These are phyloP conservation scores for Xeromyces bisporus DNA, from an alignment of 495 filamentous ascomycete genomes.

Conservation along the genomic window DNA sequence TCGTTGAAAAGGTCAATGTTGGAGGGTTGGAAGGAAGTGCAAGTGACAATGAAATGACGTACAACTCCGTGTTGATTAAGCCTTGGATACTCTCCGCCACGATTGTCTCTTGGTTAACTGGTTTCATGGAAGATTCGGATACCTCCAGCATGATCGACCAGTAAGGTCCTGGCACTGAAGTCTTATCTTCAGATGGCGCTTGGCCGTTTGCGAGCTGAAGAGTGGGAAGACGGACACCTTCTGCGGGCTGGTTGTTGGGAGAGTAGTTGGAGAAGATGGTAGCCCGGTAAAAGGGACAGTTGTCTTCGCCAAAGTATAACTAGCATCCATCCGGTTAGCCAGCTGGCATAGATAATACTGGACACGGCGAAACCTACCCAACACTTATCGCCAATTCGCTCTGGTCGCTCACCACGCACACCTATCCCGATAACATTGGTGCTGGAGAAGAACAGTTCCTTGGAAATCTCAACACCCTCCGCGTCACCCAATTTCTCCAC, in stretches of 20 bases:
- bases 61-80: constrained; percentile 92
- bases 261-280: constrained; percentile 99
- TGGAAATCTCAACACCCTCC: constrained; percentile 65
- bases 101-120: constrained; percentile 66
- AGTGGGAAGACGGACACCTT: constrained; percentile 70
- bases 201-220: constrained; percentile 70
- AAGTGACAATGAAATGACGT: too few relatives aligned
- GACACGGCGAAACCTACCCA: constrained; percentile 66
- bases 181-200: constrained; percentile 47
- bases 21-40: too few relatives aligned
- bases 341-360: too few relatives aligned
- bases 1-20: too few relatives aligned
- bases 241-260: constrained; percentile 84
- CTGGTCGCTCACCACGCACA: constrained; percentile 75
- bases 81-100: constrained; percentile 85
- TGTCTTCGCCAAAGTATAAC: constrained; percentile 98
- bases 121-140: constrained; percentile 90
- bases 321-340: not conserved
- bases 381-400: constrained; percentile 97
- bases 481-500: constrained; percentile 75
- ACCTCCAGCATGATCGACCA: constrained; percentile 99
- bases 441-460: constrained; percentile 88
- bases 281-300: constrained; percentile 98
- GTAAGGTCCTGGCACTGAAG: constrained; percentile 75
- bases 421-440: constrained; percentile 96